phyloP scores from a whole-genome alignment of 305 asterid species.

The Solanum hybrid region DNA sequence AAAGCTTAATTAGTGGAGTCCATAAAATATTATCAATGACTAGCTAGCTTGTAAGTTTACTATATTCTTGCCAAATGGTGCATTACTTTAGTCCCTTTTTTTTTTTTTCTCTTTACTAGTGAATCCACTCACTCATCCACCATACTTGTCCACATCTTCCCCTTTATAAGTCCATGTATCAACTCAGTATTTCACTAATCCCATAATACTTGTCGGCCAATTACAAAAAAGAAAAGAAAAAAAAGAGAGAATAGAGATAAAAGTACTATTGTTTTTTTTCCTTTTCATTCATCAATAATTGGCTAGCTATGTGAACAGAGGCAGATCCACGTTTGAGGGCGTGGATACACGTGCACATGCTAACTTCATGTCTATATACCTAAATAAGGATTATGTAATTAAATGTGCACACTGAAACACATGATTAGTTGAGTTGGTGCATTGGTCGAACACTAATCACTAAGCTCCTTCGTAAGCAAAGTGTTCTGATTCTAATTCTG shows the following conservation, averaged over 20 bases:
- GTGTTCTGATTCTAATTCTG: no score
- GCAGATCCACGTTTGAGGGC: background rate
- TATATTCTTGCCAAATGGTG: background rate
- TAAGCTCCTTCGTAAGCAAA: no score
- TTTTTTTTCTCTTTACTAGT: background rate
- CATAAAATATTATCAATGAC: background rate
- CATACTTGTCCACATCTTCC: slow-evolving; percentile 14
- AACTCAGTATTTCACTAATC: slow-evolving; percentile 26
- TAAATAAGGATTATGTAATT: no score
- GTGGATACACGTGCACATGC: no score
- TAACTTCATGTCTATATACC: no score
- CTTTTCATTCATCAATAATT: background rate
- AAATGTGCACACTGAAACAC: no score
- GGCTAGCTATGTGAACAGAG: background rate
- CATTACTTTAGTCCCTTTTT: slow-evolving; percentile 3
- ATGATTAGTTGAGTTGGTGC: no score
- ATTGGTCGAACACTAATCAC: no score
- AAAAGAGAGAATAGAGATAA: background rate
- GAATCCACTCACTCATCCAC: slow-evolving; percentile 30
- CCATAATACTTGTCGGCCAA: slow-evolving; percentile 19
- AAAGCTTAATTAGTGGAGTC: background rate
- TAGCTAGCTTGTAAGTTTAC: background rate
- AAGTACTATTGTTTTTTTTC: background rate
- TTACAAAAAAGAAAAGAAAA: background rate
- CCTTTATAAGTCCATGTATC: slow-evolving; percentile 2